Percentiles rank a stretch among this genome's conserved stretches.
Evolutionary conservation across 345 rosid species (phyloP).

Genomic region (Murraya koenigii): DNA sequence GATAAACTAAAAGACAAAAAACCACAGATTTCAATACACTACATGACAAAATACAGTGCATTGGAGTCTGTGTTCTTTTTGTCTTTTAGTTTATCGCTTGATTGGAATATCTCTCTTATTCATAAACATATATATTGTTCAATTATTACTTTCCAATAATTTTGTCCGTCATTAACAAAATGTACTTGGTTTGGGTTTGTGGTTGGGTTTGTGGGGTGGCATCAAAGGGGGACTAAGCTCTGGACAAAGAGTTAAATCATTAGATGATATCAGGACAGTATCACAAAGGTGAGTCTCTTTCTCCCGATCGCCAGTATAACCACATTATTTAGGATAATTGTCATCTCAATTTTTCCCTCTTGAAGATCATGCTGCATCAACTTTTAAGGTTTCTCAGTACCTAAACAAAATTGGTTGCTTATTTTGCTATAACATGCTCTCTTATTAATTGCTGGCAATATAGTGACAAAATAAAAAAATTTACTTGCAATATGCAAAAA

Average conservation of each 20-base stretch:
- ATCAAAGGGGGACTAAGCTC: constrained; percentile 18
- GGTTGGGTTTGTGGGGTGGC: constrained; percentile 20
- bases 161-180: background rate
- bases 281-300: constrained; percentile 22
- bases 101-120: no score
- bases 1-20: no score
- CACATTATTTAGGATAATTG: background rate
- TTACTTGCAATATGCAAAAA: background rate
- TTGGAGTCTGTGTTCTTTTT: no score
- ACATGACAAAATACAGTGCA: no score
- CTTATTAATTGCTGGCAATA: background rate
- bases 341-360: background rate
- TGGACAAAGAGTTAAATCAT: constrained; percentile 21
- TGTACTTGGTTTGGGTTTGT: constrained; percentile 14
- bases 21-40: no score
- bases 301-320: background rate
- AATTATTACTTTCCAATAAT: background rate
- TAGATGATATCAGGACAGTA: constrained; percentile 16
- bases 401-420: background rate
- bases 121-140: no score
- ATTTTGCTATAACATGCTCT: background rate
- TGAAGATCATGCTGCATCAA: background rate
- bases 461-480: no score
- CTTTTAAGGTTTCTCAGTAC: background rate
- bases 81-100: no score